These are phyloP conservation scores for Cryphonectria nitschkei DNA, from an alignment of 2,329 filamentous ascomycete genomes.

Conservation along the genomic window DNA sequence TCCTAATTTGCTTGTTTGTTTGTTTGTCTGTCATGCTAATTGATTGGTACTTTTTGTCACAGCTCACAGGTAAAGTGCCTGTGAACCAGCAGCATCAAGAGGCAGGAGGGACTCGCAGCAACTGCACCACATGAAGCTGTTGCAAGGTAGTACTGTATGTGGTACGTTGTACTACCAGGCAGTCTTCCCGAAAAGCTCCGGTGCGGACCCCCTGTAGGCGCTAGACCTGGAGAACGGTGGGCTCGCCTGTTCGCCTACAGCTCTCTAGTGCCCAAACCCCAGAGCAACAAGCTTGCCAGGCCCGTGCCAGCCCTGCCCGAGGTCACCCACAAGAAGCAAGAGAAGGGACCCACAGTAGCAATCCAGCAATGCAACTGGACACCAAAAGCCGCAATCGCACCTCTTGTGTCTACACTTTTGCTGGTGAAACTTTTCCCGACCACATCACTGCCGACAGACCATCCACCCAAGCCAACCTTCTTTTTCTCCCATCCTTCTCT, in stretches of 20 bases:
- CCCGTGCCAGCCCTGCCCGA: neutral
- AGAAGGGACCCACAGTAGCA: conserved; percentile 7
- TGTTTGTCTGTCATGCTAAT: neutral
- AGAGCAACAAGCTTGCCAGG: conserved; percentile 1
- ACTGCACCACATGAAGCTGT: too few species aligned
- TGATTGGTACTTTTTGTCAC: neutral
- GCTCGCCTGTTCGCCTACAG: neutral
- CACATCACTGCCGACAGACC: neutral
- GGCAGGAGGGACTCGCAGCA: neutral
- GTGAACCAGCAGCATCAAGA: too few species aligned
- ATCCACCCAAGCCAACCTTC: neutral
- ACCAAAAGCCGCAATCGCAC: conserved; percentile 12
- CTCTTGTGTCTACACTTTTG: neutral
- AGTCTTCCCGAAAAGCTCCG: neutral
- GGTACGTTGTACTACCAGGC: neutral
- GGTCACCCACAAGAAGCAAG: neutral
- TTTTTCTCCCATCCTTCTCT: neutral
- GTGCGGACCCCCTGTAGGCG: neutral
- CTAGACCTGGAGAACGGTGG: neutral
- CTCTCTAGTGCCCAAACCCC: conserved; percentile 3
- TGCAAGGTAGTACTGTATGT: too few species aligned
- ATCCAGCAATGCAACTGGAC: conserved; percentile 7
- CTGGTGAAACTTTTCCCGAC: conserved; percentile 6
- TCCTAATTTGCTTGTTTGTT: neutral
- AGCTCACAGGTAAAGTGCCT: too few species aligned